phyloP scores from a whole-genome alignment of 495 filamentous ascomycete genomes.

The Daldinia concentrica region DNA sequence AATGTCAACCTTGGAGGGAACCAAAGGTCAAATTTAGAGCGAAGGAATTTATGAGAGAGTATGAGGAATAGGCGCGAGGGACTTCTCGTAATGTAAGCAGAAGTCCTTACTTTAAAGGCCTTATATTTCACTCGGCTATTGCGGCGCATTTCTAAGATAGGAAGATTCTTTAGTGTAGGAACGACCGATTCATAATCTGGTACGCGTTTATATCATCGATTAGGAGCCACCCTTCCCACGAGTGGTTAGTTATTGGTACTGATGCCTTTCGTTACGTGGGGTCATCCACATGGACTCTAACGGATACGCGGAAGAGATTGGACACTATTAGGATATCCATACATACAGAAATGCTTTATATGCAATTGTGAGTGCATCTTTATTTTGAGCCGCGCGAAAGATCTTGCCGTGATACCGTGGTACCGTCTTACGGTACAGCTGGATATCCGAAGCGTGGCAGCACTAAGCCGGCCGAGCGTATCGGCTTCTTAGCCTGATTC shows the following conservation, averaged over 20 bases:
- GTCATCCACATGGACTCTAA: not conserved
- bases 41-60: not conserved
- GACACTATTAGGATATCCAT: not conserved
- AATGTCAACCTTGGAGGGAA: not conserved
- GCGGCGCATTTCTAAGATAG: not conserved
- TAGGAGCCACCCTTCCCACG: not conserved
- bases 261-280: constrained; percentile 1
- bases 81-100: not conserved
- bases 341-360: too few species aligned
- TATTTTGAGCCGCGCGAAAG: not conserved
- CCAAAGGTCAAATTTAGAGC: not conserved
- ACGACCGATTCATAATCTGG: not conserved
- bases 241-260: not conserved
- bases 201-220: not conserved
- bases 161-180: not conserved
- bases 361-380: too few species aligned
- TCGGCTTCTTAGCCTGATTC: not conserved
- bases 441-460: not conserved
- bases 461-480: not conserved
- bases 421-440: not conserved
- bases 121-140: not conserved
- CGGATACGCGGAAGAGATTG: not conserved
- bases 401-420: not conserved
- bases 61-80: not conserved
- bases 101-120: not conserved